phyloP scores from a whole-genome alignment of 2,329 filamentous ascomycete genomes.

The Apiospora malaysiana region DNA sequence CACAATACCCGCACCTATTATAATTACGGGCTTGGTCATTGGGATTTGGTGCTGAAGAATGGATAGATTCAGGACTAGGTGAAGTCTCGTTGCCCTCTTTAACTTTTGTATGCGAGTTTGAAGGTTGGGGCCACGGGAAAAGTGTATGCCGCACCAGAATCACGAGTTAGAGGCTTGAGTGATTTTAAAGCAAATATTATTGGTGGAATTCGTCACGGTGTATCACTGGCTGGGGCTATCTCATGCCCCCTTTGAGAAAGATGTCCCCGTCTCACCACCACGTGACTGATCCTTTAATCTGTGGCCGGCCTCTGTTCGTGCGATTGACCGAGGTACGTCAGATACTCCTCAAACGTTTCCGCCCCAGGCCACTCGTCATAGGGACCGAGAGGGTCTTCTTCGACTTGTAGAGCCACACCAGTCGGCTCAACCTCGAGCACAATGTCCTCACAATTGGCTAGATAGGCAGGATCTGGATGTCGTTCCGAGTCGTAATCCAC shows the following conservation, averaged over 20 bases:
- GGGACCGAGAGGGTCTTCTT: neutral
- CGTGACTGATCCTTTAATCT: too few relatives aligned
- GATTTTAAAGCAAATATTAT: too few relatives aligned
- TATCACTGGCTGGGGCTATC: too few relatives aligned
- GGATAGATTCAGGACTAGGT: neutral
- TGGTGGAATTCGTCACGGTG: too few relatives aligned
- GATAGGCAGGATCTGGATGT: neutral
- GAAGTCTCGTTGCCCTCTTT: neutral
- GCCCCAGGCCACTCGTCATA: neutral
- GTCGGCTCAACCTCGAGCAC: neutral
- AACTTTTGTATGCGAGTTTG: neutral
- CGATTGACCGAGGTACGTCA: too few relatives aligned
- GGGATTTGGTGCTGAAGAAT: neutral
- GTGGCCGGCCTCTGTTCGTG: too few relatives aligned
- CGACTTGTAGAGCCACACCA: neutral
- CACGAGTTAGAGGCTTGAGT: too few relatives aligned
- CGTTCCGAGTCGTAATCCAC: too few relatives aligned
- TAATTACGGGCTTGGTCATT: constrained; percentile 36
- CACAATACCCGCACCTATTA: constrained; percentile 45
- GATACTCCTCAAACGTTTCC: neutral
- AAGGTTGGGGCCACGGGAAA: neutral
- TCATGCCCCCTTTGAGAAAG: too few relatives aligned
- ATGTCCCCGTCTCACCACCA: too few relatives aligned
- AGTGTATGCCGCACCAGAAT: neutral
- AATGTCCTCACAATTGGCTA: neutral